Base-by-base conservation (phyloP, 495 filamentous ascomycete species). In the Tuber borchii region DNA sequence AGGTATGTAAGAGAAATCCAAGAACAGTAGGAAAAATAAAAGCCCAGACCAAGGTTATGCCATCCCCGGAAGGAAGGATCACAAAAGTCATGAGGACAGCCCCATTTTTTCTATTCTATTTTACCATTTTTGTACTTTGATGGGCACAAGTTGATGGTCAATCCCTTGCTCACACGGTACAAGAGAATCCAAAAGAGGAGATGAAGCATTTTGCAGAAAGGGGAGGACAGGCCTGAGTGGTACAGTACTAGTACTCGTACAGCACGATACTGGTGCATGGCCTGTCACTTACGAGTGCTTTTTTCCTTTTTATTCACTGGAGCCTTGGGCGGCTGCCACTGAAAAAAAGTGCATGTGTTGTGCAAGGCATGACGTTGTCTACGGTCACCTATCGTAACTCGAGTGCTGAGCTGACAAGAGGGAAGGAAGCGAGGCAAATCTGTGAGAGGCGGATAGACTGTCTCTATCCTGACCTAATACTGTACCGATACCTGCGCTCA, bases 171-270 rank as follows among this genome's bases (percentile, higher is more conserved):
- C 56, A 65, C 56, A 71, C 70, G 34, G 40, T 39, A 45, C 26
- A 48, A 75, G 71, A 8, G 46, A 75, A 45, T 31, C 61, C 45
- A 51, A 75, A 42, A 42, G 19, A 44, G 34, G 44, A 17, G 71
- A 73, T 26, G 43, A 77, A 56, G 76, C 73, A 61, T 77, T 44
- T 42, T 43, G 26, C 73, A 39, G 51, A 42, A 65, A 73, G 26
- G 39, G 17, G 17, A 65, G 26, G 56, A 34, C 34, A 34, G 14
- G 48, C 48, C 48, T 26, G 10, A 26, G 48, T n/a, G 20, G 48
- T 14, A 56, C 48, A 22, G 20, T 48, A 20, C 34, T 37, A 37
- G 34, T 37, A 37, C 20, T 7, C 19, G 45, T 1, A 22, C 7
- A 56, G 48, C 10, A 56, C 9, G 7, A 20, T 20, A 61, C 9